Percentiles rank a stretch among this genome's conserved stretches.
These are phyloP conservation scores for Botryotinia calthae DNA, from an alignment of 2,329 filamentous ascomycete genomes.

Conservation along the genomic window DNA sequence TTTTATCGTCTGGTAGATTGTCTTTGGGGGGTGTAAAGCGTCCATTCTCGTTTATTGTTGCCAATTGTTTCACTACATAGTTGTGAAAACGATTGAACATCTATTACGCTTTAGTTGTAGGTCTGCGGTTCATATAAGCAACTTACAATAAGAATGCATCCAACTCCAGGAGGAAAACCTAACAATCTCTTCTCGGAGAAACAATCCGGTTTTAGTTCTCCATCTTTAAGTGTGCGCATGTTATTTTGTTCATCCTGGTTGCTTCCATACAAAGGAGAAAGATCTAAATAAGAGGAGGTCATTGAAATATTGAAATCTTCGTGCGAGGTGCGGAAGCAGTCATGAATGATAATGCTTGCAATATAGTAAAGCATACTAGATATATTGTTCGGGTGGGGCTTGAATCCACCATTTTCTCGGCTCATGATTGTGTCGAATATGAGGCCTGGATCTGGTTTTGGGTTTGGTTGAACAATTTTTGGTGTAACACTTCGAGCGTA, in stretches of 20 bases:
- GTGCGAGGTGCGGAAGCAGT: constrained; percentile 43
- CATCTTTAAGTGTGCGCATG: constrained; percentile 62
- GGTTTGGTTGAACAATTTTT: constrained; percentile 54
- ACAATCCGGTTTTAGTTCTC: constrained; percentile 67
- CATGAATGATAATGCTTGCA: constrained; percentile 53
- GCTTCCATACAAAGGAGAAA: constrained; percentile 47
- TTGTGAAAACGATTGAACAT: constrained; percentile 85
- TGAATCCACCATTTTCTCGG: constrained; percentile 29
- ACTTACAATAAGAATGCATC: constrained; percentile 58
- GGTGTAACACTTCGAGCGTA: constrained; percentile 65
- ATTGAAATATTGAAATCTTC: constrained; percentile 24
- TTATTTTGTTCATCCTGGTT: constrained; percentile 49
- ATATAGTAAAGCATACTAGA: constrained; percentile 49
- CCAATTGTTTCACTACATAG: constrained; percentile 72
- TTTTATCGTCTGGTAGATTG: constrained; percentile 49
- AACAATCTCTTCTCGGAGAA: constrained; percentile 68
- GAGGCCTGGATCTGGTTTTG: constrained; percentile 60
- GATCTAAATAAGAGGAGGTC: constrained; percentile 46
- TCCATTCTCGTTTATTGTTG: constrained; percentile 75
- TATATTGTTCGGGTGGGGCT: constrained; percentile 44
- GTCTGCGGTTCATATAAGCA: background rate
- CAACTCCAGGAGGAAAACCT: constrained; percentile 67
- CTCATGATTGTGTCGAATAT: constrained; percentile 60
- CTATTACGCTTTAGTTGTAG: constrained; percentile 39
- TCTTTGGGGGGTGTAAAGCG: constrained; percentile 66